phyloP scores from a whole-genome alignment of 2,329 filamentous ascomycete genomes.

The Sphaerostilbella broomeana region DNA sequence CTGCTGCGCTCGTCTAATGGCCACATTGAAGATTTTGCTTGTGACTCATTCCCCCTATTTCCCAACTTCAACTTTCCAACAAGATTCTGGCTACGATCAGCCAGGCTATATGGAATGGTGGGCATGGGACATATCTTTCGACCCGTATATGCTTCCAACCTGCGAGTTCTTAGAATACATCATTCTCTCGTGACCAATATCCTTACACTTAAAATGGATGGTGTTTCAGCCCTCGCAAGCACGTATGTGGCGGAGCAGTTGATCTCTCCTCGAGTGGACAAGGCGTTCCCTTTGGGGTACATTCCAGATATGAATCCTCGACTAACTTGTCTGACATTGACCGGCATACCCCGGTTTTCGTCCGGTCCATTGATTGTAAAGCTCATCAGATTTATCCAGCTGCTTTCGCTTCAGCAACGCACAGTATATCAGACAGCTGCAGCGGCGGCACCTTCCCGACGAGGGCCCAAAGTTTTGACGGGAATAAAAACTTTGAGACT shows the following conservation, averaged over 20 bases:
- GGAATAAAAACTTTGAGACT: slow-evolving; percentile 50
- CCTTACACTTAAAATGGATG: slow-evolving; percentile 36
- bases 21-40: slow-evolving; percentile 47
- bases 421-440: slow-evolving; percentile 30
- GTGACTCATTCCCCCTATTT: slow-evolving; percentile 35
- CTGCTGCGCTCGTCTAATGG: slow-evolving; percentile 39
- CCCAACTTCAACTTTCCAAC: slow-evolving; percentile 9
- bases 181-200: slow-evolving; percentile 54
- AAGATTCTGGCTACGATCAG: slow-evolving; percentile 23
- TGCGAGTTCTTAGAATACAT: slow-evolving; percentile 48
- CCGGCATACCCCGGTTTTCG: slow-evolving; percentile 47
- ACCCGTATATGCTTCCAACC: slow-evolving; percentile 46
- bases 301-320: slow-evolving; percentile 52
- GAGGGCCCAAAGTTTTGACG: slow-evolving; percentile 37
- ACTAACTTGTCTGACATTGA: slow-evolving; percentile 46
- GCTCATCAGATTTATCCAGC: slow-evolving; percentile 41
- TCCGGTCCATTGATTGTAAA: slow-evolving; percentile 42
- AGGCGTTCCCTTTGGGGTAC: slow-evolving; percentile 42
- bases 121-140: slow-evolving; percentile 43
- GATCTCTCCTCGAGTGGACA: slow-evolving; percentile 36
- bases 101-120: slow-evolving; percentile 37
- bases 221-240: slow-evolving; percentile 30
- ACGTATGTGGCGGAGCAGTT: slow-evolving; percentile 39
- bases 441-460: slow-evolving; percentile 21
- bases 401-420: slow-evolving; percentile 43